Percentiles rank a stretch among this genome's conserved stretches.
These are phyloP conservation scores for Cyberlindnera suaveolens DNA, from an alignment of 805 yeast genomes.

Conservation along the genomic window DNA sequence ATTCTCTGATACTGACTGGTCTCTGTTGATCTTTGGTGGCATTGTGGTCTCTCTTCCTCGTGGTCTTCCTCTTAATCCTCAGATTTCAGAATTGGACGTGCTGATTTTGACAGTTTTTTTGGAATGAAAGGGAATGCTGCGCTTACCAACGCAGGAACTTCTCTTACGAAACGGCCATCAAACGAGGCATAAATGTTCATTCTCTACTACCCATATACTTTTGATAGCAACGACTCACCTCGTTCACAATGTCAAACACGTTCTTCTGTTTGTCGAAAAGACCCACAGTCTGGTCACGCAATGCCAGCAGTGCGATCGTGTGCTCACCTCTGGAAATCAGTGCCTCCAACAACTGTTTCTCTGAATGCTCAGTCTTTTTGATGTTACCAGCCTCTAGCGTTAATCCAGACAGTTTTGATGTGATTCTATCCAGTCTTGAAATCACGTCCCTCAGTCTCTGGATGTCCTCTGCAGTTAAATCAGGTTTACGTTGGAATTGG, in stretches of 20 bases:
- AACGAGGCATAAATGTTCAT: no score
- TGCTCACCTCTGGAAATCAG: constrained; percentile 65
- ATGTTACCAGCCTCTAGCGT: constrained; percentile 14
- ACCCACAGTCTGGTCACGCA: constrained; percentile 35
- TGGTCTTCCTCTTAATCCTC: no score
- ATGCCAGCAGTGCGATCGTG: constrained; percentile 37
- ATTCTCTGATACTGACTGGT: constrained; percentile 22
- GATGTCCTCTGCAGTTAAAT: constrained; percentile 34
- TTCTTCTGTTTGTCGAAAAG: constrained; percentile 12
- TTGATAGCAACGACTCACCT: constrained; percentile 8
- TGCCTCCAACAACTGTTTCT: constrained; percentile 54
- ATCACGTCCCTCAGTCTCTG: constrained; percentile 49
- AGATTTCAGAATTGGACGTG: no score
- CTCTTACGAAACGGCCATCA: no score
- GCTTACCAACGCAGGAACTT: no score
- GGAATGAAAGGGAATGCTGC: no score
- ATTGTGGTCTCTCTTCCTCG: constrained; percentile 2
- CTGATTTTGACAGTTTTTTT: background rate
- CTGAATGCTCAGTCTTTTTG: constrained; percentile 32
- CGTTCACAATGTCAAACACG: constrained; percentile 17
- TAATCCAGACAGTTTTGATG: constrained; percentile 45
- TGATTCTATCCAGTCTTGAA: constrained; percentile 51
- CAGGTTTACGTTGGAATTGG: constrained; percentile 33
- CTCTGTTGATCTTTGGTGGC: constrained; percentile 24
- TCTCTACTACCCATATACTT: background rate